Base-by-base conservation (phyloP, 495 filamentous ascomycete species). In the Aspergillus saccharolyticus region DNA sequence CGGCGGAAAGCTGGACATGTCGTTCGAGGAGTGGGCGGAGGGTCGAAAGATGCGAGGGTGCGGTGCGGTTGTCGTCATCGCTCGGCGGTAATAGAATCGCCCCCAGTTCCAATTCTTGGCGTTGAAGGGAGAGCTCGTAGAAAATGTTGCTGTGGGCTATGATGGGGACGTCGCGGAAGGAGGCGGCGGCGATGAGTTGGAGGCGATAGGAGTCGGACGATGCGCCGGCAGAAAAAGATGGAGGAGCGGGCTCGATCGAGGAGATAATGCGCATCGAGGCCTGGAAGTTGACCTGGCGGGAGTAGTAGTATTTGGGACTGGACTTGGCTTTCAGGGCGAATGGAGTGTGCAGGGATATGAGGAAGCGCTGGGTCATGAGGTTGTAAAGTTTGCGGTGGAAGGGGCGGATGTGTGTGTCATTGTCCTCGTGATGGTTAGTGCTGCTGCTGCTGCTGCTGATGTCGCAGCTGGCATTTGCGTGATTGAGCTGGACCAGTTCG, bases 291-390 rank as follows among this genome's bases (percentile, higher is more conserved):
- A 52, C 21, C 17, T 57, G 18, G 18, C 44, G 55, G 6, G 55
- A 57, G 49, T 45, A 52, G 50, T 25, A 44, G n/a, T 52, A 57
- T 3, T 22, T 28, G 0, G 48, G 55, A 22, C 45, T 52, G 47
- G 42, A 22, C 18, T 52, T 52, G 19, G 78, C 75, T 58, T 74
- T 60, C 19, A 63, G 61, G 20, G 74, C 66, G 58, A 80, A 83
- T 3, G 77, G 71, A 28, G 66, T 64, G 57, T 83, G 77, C 0
- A 83, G 63, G 28, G 71, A 63, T 3, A 82, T 49, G 20, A 81
- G 48, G 51, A 80, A 80, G n/a, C 78, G 75, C 9, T 73, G 78
- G 0, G 78, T 55, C 3, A 78, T 52, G 16, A 67, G 68, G 44
- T 79, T 62, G 52, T 66, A 53, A 9, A 66, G 19, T 14, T 72